phyloP scores from a whole-genome alignment of 1,284 basidiomycete genomes.

The Porodaedalea pini region DNA sequence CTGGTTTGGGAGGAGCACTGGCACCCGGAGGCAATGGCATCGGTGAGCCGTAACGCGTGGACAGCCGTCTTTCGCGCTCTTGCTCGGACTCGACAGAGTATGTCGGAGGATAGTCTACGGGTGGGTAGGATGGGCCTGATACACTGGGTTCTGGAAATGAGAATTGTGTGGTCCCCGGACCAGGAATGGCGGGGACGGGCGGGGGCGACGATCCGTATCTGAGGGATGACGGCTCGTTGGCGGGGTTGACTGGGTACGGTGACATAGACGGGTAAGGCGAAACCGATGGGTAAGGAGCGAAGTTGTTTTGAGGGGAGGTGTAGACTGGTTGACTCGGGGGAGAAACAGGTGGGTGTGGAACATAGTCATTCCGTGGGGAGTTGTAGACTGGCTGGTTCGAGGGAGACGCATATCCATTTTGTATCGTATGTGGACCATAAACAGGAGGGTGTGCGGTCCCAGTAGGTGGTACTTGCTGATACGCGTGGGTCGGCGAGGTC shows the following conservation, averaged over 20 bases:
- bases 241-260: background rate
- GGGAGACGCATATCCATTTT: background rate
- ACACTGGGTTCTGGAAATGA: conserved; percentile 11
- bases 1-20: background rate
- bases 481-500: background rate
- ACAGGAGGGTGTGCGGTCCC: background rate
- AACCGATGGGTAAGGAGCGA: background rate
- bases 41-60: conserved; percentile 13
- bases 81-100: background rate
- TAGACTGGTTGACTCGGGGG: background rate
- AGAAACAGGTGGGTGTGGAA: background rate
- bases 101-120: background rate
- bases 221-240: background rate
- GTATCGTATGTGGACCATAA: background rate
- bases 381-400: background rate
- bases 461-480: background rate
- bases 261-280: background rate
- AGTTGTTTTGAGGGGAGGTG: background rate
- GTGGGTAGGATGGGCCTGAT: background rate
- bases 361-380: background rate
- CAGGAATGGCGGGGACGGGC: background rate
- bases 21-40: conserved; percentile 12
- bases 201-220: background rate
- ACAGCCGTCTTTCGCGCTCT: background rate
- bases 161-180: background rate